These are phyloP conservation scores for Hylodesmum podocarpum DNA, from an alignment of 306 rosid genomes.

Conservation along the genomic window DNA sequence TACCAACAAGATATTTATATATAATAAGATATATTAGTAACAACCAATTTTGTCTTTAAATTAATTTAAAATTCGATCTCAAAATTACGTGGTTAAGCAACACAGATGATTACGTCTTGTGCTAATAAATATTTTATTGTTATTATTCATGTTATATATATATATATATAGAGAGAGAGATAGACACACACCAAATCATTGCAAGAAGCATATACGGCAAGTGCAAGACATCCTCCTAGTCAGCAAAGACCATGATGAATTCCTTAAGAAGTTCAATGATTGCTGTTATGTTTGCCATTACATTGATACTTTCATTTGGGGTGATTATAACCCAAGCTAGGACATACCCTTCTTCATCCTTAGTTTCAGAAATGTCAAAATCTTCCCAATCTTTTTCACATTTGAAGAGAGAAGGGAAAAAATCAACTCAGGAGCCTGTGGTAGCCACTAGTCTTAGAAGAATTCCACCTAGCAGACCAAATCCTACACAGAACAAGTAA, in stretches of 20 bases:
- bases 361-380: slow-evolving; percentile 28
- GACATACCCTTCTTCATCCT: slow-evolving; percentile 36
- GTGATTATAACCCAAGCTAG: slow-evolving; percentile 49
- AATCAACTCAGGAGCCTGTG: slow-evolving; percentile 21
- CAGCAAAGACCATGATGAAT: slow-evolving; percentile 70
- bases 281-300: slow-evolving; percentile 39
- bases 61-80: no score
- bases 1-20: not conserved
- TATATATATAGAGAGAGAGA: no score
- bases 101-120: no score
- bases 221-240: slow-evolving; percentile 47
- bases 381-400: slow-evolving; percentile 30
- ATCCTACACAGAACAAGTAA: slow-evolving; percentile 91
- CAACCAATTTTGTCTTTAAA: no score
- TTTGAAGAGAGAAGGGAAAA: slow-evolving; percentile 17
- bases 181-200: slow-evolving; percentile 40
- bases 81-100: no score
- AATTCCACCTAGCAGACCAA: slow-evolving; percentile 78
- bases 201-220: slow-evolving; percentile 35
- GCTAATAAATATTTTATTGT: no score
- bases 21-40: no score
- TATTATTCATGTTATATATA: no score
- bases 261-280: slow-evolving; percentile 45
- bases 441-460: slow-evolving; percentile 54
- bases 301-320: slow-evolving; percentile 45